Evolutionary conservation across 1,284 basidiomycete species (phyloP).

Genomic region (Microstroma glucosiphilum): DNA sequence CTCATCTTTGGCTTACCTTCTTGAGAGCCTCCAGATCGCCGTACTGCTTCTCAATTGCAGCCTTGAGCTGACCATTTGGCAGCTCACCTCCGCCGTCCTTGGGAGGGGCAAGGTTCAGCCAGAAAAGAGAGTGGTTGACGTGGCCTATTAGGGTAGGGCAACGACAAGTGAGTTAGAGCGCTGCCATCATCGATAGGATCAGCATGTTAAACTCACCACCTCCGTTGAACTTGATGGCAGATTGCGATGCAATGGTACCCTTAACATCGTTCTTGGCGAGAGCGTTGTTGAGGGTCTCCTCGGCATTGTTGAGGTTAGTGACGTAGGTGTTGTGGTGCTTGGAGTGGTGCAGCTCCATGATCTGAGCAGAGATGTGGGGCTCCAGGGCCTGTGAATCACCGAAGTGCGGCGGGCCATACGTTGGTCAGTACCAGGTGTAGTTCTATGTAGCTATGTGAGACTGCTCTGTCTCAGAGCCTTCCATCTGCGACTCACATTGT

Average conservation of each 20-base stretch:
- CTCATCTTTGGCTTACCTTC: slow-evolving; percentile 7
- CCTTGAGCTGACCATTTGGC: slow-evolving; percentile 32
- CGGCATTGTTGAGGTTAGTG: slow-evolving; percentile 46
- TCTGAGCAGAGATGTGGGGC: slow-evolving; percentile 44
- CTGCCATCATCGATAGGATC: background rate
- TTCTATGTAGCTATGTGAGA: too few species aligned
- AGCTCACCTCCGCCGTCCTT: slow-evolving; percentile 46
- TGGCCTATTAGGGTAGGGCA: slow-evolving; percentile 18
- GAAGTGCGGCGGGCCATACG: background rate
- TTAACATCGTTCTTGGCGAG: slow-evolving; percentile 39
- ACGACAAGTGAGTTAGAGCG: background rate
- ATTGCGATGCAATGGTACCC: slow-evolving; percentile 30
- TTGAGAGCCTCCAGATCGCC: slow-evolving; percentile 43
- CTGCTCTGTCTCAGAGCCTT: too few species aligned
- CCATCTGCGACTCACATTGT: background rate
- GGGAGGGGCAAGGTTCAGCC: slow-evolving; percentile 45
- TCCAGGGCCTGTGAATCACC: slow-evolving; percentile 31
- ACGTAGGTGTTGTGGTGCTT: slow-evolving; percentile 51
- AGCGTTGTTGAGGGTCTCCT: slow-evolving; percentile 38
- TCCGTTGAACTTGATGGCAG: slow-evolving; percentile 49
- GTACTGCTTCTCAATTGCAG: slow-evolving; percentile 48
- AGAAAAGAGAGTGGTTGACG: slow-evolving; percentile 51
- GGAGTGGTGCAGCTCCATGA: slow-evolving; percentile 49
- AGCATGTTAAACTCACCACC: slow-evolving; percentile 18
- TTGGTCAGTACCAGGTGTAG: background rate